Conservation (phyloP, 176 grass and related monocot genomes). For the Echinochloa phyllopogon region DNA sequence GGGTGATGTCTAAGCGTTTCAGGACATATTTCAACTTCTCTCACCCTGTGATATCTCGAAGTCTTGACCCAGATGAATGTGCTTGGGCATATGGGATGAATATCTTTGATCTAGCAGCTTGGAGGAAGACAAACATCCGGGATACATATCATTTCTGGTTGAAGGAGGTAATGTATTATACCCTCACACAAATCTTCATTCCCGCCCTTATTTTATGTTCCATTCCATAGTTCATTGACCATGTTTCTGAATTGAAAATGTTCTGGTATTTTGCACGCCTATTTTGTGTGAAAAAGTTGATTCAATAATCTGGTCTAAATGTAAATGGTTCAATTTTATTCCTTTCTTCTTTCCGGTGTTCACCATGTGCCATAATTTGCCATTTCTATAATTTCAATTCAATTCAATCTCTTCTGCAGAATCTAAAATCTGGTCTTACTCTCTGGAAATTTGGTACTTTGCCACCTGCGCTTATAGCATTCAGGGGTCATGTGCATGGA, state of each 20-base stretch:
- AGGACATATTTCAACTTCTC: conserved; percentile 97
- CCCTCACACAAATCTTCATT: background rate
- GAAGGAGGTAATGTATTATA: conserved; percentile 72
- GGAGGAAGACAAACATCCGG: conserved; percentile 87
- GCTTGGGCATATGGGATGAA: conserved; percentile 97
- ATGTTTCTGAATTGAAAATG: conserved; percentile 23
- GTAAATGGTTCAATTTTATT: background rate
- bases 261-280: conserved; percentile 21
- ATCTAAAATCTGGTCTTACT: conserved; percentile 83
- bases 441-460: conserved; percentile 95
- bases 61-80: conserved; percentile 89
- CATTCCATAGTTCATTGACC: background rate
- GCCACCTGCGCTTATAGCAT: conserved; percentile 88
- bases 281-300: conserved; percentile 18
- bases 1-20: conserved; percentile 95
- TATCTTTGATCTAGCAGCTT: conserved; percentile 79
- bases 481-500: conserved; percentile 76
- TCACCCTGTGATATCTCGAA: conserved; percentile 71
- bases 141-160: conserved; percentile 95
- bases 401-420: conserved; percentile 62
- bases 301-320: conserved; percentile 22
- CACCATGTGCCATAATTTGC: background rate
- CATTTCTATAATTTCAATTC: conserved; percentile 38
- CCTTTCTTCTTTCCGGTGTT: background rate
- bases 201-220: background rate